Evolutionary conservation across 106 monocot species (phyloP), one percentile per base, ranked within the genome.

Genomic region (Alisma plantagoaquatica): DNA sequence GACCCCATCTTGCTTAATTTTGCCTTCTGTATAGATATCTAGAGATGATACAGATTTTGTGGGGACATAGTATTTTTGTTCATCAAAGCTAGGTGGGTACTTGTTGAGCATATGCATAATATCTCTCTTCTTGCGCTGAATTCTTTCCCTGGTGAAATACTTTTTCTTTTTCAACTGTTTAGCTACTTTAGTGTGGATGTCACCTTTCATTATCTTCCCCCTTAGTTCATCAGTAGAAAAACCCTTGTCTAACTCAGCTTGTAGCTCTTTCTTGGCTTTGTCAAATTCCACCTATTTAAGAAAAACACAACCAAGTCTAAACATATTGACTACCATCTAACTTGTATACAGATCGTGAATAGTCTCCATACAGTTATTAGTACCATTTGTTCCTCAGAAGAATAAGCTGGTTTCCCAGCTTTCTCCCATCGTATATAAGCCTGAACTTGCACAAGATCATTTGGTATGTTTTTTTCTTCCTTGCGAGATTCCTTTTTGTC

Each of bases 201-300:
- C 61, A 61, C 91, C 91, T 70, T 85, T 75, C 57, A 70, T 18
- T 32, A 84, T 62, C 56, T 73, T 83, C 48, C 78, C 35, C 25
- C 62, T 42, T 43, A 94, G 55, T 48, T 92, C 68, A 29, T 61
- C 54, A 43, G 84, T 28, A 22, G 84, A 65, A n/a, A 31, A 66
- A 53, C 89, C 94, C 19, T 78, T 81, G 19, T 65, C 69, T 54
- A 96, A 27, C 70, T 96, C 78, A 33, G 58, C 30, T 42, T 78
- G 70, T 31, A 96, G 75, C 16, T 88, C 87, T 65, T 77, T 81
- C 60, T 73, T 87, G 61, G 93, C 87, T 70, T 83, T 77, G 61
- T 83, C 83, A 77, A 87, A 88, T 33, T 94, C 93, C 49, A 75
- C 35, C 93, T 94, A 48, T 29, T 51, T 26, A 51, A 45, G 29